Evolutionary conservation across 805 yeast genomes (phyloP), one percentile per base, ranked within the genome.

Genomic region (Candida tibetensis): DNA sequence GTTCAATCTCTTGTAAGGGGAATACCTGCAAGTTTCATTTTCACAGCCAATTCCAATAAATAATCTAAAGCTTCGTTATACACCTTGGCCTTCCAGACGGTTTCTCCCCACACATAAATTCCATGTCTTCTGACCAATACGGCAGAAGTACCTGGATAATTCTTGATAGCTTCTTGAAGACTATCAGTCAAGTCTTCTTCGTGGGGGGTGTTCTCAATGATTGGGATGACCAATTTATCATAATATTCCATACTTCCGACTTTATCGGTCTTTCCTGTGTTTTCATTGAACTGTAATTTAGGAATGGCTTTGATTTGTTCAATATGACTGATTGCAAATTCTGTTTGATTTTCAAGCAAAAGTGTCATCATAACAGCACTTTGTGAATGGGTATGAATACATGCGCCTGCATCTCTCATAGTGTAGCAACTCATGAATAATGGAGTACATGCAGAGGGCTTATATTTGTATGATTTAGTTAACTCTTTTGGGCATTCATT

Each of bases 231-330:
- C 56, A 90, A 66, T 9, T 81, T 85, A 49, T 88, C 96, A 48
- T 74, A 79, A 60, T 77, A 80, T 45, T 81, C 72, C 58, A 88
- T 59, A 49, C 84, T 76, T 0, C 95, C 93, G 8, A 82, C 72
- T 51, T 75, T 77, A 13, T 72, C 72, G 25, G 79, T 72, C 43
- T 60, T 63, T 1, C 58, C 58, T 7, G 66, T 50, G 2, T n/a
- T 25, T 19, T 57, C 54, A 37, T 62, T 62, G 27, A 44, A 36
- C 32, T 55, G 41, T 23, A 69, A 54, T 48, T 71, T 72, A 2
- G 97, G 97, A 30, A 89, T 68, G 0, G 97, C 98, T 59, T 91
- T 90, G 63, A 91, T 86, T 63, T 90, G 95, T 66, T 90, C 98
- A 46, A 90, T 80, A 49, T 85, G 79, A 34, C 85, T 71, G 44